These are phyloP conservation scores for Rhododendron ovatum DNA, from an alignment of 148 eudicot species.

Conservation along the genomic window DNA sequence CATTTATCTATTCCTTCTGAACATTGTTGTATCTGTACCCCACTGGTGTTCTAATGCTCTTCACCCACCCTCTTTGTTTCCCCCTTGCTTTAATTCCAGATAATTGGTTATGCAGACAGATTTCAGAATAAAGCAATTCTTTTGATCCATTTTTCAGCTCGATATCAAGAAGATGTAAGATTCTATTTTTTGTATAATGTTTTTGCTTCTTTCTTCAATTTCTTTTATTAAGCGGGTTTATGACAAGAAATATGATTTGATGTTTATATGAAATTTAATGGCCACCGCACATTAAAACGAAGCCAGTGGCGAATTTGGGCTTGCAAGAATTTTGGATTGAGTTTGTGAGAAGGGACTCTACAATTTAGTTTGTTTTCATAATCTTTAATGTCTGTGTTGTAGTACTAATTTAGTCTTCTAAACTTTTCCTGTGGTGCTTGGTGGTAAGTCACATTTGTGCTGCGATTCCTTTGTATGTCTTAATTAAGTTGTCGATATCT, in stretches of 20 bases:
- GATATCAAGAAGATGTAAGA: constrained; percentile 73
- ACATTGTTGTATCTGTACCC: not conserved
- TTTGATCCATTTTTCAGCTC: constrained; percentile 91
- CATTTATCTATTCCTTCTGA: not conserved
- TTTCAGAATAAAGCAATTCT: constrained; percentile 91
- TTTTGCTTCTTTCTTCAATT: not conserved
- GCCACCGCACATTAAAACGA: not conserved
- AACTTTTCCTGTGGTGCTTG: not conserved
- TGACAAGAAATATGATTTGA: not conserved
- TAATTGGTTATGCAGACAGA: constrained; percentile 49
- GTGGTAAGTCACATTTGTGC: not conserved
- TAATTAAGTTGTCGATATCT: not conserved
- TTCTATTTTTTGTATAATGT: not conserved
- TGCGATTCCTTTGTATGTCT: not conserved
- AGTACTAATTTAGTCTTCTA: not conserved
- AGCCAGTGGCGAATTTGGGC: not conserved
- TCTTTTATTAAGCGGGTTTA: not conserved
- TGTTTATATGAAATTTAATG: not conserved
- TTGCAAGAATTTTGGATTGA: not conserved
- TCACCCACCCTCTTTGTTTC: not conserved
- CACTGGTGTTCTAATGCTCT: not conserved
- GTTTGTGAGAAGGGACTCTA: not conserved
- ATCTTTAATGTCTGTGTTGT: not conserved
- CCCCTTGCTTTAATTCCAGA: constrained; percentile 30
- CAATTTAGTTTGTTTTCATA: not conserved